Percentiles rank a stretch among this genome's conserved stretches.
phyloP scores from a whole-genome alignment of 345 rosid genomes.

The Linum trigynum region DNA sequence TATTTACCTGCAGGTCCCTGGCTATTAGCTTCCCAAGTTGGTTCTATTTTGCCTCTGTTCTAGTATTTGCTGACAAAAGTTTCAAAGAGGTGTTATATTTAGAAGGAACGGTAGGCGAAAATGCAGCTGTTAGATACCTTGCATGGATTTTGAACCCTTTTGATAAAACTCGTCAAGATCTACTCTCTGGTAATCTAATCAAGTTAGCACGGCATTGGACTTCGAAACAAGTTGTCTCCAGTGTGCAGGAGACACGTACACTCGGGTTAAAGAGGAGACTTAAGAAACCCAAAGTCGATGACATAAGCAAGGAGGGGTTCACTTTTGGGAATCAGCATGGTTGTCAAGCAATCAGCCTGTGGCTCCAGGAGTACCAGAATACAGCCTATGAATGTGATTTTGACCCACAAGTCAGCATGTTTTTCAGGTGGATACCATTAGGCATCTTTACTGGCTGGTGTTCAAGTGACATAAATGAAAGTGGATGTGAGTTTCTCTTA shows the following conservation, averaged over 20 bases:
- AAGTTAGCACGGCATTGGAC: conserved; percentile 44
- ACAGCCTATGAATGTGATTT: conserved; percentile 15
- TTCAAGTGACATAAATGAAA: conserved; percentile 30
- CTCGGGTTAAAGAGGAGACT: conserved; percentile 27
- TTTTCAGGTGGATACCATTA: conserved; percentile 48
- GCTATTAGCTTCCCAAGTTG: conserved; percentile 73
- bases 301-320: conserved; percentile 9
- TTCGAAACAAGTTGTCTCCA: conserved; percentile 20
- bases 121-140: conserved; percentile 58
- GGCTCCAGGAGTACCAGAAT: conserved; percentile 46
- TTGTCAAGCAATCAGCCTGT: conserved; percentile 25
- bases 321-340: conserved; percentile 16
- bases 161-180: conserved; percentile 36
- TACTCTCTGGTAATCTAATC: conserved; percentile 36
- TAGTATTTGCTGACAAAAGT: conserved; percentile 37
- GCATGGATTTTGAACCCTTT: conserved; percentile 58
- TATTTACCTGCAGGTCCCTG: conserved; percentile 52
- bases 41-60: conserved; percentile 61
- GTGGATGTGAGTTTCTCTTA: conserved; percentile 47
- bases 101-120: conserved; percentile 13
- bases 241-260: conserved; percentile 18
- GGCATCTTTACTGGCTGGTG: conserved; percentile 46
- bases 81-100: conserved; percentile 16
- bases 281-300: conserved; percentile 30
- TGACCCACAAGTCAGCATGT: conserved; percentile 19